Conservation (phyloP, 306 rosid genomes). For the Vigna radiata region DNA sequence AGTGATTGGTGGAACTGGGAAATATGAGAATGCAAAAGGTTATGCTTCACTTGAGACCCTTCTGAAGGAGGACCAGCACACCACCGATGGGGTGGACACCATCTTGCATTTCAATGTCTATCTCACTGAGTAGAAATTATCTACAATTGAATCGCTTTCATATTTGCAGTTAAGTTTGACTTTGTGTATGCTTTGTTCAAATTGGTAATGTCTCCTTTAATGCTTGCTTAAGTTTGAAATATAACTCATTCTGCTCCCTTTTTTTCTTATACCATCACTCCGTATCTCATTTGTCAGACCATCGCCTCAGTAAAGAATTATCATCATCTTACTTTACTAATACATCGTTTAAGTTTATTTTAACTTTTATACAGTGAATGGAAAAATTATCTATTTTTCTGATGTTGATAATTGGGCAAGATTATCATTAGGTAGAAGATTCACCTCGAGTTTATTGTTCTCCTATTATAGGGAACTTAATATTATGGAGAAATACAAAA, state of each 20-base stretch:
- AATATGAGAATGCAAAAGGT: conserved; percentile 79
- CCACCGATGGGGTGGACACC: conserved; percentile 72
- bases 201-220: neutral
- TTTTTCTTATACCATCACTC: no score
- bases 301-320: no score
- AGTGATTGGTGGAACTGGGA: conserved; percentile 85
- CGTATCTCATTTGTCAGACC: no score
- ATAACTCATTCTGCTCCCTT: conserved; percentile 8
- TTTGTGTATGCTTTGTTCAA: conserved; percentile 11
- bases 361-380: no score
- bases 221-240: conserved; percentile 20
- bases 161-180: conserved; percentile 6
- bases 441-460: no score
- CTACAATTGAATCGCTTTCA: neutral
- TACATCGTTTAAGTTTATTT: no score
- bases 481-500: no score
- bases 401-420: no score
- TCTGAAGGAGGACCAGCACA: conserved; percentile 66
- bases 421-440: no score
- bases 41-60: conserved; percentile 74
- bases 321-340: no score
- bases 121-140: conserved; percentile 43
- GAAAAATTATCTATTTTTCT: no score
- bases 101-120: conserved; percentile 66
- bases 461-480: no score